Conservation (phyloP, 2,329 filamentous ascomycete species). For the Fusarium duplospermum region DNA sequence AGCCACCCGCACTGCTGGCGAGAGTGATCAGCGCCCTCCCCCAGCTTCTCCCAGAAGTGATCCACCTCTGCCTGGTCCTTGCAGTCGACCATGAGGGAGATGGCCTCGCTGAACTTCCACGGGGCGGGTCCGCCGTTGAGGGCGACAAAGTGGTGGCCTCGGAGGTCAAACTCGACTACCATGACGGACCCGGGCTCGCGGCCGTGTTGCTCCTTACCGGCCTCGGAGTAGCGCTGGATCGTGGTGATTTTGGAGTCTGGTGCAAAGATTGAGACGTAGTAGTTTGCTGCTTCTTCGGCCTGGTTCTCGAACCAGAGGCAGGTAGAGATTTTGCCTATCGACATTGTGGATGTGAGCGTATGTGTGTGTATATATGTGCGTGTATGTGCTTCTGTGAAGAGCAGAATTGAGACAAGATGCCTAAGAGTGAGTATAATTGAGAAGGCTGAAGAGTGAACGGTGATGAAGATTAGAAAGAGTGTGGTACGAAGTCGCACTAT, state of each 20-base stretch:
- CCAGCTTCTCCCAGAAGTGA: constrained; percentile 58
- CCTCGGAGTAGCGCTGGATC: constrained; percentile 46
- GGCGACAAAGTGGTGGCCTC: constrained; percentile 53
- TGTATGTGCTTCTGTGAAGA: neutral
- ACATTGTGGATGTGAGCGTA: constrained; percentile 20
- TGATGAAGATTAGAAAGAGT: neutral
- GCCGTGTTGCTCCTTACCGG: constrained; percentile 47
- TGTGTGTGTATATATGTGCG: too few species aligned
- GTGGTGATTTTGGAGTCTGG: constrained; percentile 51
- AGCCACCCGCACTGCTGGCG: constrained; percentile 59
- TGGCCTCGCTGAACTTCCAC: constrained; percentile 54
- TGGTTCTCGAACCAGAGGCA: constrained; percentile 57
- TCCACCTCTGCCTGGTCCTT: constrained; percentile 60
- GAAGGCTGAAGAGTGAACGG: neutral
- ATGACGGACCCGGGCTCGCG: constrained; percentile 48
- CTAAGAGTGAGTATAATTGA: neutral
- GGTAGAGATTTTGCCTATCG: constrained; percentile 43
- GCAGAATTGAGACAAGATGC: neutral
- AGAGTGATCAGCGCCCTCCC: constrained; percentile 52
- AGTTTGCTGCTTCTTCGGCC: constrained; percentile 55
- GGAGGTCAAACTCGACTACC: constrained; percentile 53
- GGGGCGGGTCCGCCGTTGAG: constrained; percentile 57
- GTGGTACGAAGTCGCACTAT: neutral
- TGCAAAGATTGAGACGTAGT: constrained; percentile 56
- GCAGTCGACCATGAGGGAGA: constrained; percentile 59